Evolutionary conservation across 768 basidiomycete species (phyloP), one percentile per base, ranked within the genome.

Genomic region (Suillus tomentosus): DNA sequence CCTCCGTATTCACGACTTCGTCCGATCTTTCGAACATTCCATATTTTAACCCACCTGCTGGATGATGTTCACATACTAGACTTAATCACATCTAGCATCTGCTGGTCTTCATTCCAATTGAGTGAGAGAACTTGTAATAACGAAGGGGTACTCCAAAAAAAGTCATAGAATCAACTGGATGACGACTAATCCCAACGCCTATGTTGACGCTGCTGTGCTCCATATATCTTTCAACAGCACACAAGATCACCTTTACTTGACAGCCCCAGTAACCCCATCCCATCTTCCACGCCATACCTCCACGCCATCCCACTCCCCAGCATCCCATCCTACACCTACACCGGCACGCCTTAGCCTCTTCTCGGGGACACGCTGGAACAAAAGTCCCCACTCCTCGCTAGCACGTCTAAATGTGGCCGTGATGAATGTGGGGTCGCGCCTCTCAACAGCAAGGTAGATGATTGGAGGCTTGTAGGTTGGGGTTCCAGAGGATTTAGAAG

Each of bases 231-330:
- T n/a, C 57, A 58, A 19, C 40, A 42, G 10, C 24, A 11, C 24
- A 42, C 34, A 13, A 15, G 51, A n/a, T 54, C 19, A n/a, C 15
- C 11, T 27, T 58, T 19, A 42, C 27, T 58, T 58, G 40, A 13
- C 10, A 19, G 24, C 40, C 39, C 57, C 27, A 13, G 57, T 58
- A 40, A 58, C 40, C 10, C 57, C 57, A 42, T 58, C 57, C 57
- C 57, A 58, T 27, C 24, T 42, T 42, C 72, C 70, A 27, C 17
- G 88, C 91, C 91, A 95, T 51, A 96, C 81, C 76, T 95, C 92
- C 31, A 95, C 80, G 5, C 83, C 91, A 27, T 89, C 90, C 91
- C 92, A 95, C 60, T 93, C 92, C 7, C 82, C 81, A 69, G 77
- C 81, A 14, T 77, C 76, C 92, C 92, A 94, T 3, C 77, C 74